Base-by-base conservation (phyloP, 768 basidiomycete species). In the Tricholoma flavovirens region DNA sequence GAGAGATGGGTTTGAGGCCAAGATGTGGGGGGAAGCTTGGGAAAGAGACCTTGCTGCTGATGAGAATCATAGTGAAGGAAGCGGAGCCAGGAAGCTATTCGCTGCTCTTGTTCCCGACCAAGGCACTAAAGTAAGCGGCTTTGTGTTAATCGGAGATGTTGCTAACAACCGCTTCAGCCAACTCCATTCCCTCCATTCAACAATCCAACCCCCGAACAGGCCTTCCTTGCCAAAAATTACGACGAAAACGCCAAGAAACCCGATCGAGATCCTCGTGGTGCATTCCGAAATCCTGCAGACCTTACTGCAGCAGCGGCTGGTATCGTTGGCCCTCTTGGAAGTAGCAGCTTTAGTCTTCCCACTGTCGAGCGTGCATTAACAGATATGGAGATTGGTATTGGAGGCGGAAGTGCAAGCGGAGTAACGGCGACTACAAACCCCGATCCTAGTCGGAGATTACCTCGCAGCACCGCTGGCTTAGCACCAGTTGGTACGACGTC, bases 241-340 rank as follows among this genome's bases (percentile, higher is more conserved):
- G 94, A 96, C 69, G 84, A 92, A 65, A 90, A 96, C 59, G 81
- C 89, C 38, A 92, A 91, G 71, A 95, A 94, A 63, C 80, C 90
- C 0, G 90, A 93, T 62, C 82, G 90, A 54, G 94, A 98, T 73
- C 93, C 93, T 19, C 86, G 93, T 32, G 85, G 85, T 14, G 83
- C 88, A 2, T 97, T 97, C 81, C 81, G 89, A 55, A 88, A 88
- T 56, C 87, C 87, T 0, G 73, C 80, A 43, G 88, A 90, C 54
- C 72, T 78, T 22, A 68, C 80, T 6, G 76, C 77, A 15, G 72
- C 78, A 4, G 68, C 80, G 3, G 81, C 86, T 1, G 93, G 95
- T 24, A 84, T 97, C 48, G 96, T 99, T 10, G 96, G 96, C 1
- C 96, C 96, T 0, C 82, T 99, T 72, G 90, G 89, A 53, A 89